Evolutionary conservation across 345 rosid species (phyloP).

Genomic region (Theobroma cacao): DNA sequence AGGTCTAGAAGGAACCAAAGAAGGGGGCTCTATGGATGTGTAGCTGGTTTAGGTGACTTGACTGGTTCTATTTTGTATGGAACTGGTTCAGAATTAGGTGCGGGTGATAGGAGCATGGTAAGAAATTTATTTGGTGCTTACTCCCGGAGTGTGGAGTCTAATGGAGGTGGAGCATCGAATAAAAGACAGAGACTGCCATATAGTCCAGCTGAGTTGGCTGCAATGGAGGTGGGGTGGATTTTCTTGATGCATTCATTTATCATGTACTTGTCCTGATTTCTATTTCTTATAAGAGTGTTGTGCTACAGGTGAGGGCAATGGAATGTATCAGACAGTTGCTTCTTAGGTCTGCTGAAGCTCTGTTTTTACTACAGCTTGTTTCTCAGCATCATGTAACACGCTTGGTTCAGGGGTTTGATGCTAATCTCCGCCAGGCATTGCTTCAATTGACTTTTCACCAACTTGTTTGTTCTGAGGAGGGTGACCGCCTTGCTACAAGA

Average conservation of each 20-base stretch:
- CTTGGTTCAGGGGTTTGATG: constrained; percentile 82
- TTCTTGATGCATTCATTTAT: constrained; percentile 13
- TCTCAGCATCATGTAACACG: constrained; percentile 84
- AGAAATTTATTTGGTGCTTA: constrained; percentile 77
- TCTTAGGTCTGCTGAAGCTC: constrained; percentile 96
- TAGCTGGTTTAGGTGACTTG: constrained; percentile 85
- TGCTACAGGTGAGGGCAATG: constrained; percentile 87
- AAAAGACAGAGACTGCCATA: constrained; percentile 86
- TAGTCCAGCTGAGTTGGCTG: constrained; percentile 90
- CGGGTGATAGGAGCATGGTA: constrained; percentile 69
- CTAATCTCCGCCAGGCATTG: constrained; percentile 53
- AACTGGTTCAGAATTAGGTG: constrained; percentile 59
- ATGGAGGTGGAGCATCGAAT: constrained; percentile 57
- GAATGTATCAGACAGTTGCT: constrained; percentile 94
- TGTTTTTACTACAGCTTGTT: constrained; percentile 86
- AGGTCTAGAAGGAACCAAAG: constrained; percentile 89
- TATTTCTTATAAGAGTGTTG: constrained; percentile 10
- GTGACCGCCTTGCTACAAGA: constrained; percentile 84
- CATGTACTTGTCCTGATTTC: constrained; percentile 10
- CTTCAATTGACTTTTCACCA: constrained; percentile 88
- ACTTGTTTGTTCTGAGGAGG: constrained; percentile 93
- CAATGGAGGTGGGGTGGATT: constrained; percentile 68
- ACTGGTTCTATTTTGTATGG: constrained; percentile 90
- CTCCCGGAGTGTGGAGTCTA: constrained; percentile 51
- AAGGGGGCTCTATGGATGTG: constrained; percentile 95